Evolutionary conservation across 306 rosid genomes (phyloP).

Genomic region (Purshia tridentata): DNA sequence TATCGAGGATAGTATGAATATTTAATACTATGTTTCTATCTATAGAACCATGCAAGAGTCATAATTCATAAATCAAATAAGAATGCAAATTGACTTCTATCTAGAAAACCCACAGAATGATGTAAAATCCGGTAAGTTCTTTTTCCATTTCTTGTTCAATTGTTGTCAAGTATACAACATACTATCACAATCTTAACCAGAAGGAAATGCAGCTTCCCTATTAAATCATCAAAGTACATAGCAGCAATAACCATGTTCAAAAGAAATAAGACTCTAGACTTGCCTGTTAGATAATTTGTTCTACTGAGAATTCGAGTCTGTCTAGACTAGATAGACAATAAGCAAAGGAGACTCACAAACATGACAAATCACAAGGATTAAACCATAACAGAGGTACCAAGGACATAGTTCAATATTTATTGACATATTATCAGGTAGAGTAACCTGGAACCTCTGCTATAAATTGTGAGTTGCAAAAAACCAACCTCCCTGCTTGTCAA

Average conservation of each 20-base stretch:
- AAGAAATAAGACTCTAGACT: slow-evolving; percentile 24
- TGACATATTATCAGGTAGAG: slow-evolving; percentile 34
- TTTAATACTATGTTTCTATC: no score
- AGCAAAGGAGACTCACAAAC: slow-evolving; percentile 34
- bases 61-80: neutral
- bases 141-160: slow-evolving; percentile 7
- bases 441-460: slow-evolving; percentile 38
- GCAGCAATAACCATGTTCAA: slow-evolving; percentile 21
- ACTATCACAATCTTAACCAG: slow-evolving; percentile 20
- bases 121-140: neutral
- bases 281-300: slow-evolving; percentile 31
- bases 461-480: slow-evolving; percentile 38
- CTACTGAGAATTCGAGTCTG: slow-evolving; percentile 26
- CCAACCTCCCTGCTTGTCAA: slow-evolving; percentile 30
- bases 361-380: slow-evolving; percentile 34
- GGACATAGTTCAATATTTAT: slow-evolving; percentile 42
- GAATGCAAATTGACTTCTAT: neutral
- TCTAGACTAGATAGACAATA: slow-evolving; percentile 28
- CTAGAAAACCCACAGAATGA: neutral
- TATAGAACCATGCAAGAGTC: neutral
- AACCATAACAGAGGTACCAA: slow-evolving; percentile 38
- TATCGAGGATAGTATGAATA: no score
- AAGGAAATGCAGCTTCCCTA: slow-evolving; percentile 21
- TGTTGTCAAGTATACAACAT: slow-evolving; percentile 14
- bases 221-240: slow-evolving; percentile 21